A percentile compares a stretch with the other conserved stretches of the same genome.
Conservation (phyloP, 1,284 basidiomycete species). For the Irpex lacteus region DNA sequence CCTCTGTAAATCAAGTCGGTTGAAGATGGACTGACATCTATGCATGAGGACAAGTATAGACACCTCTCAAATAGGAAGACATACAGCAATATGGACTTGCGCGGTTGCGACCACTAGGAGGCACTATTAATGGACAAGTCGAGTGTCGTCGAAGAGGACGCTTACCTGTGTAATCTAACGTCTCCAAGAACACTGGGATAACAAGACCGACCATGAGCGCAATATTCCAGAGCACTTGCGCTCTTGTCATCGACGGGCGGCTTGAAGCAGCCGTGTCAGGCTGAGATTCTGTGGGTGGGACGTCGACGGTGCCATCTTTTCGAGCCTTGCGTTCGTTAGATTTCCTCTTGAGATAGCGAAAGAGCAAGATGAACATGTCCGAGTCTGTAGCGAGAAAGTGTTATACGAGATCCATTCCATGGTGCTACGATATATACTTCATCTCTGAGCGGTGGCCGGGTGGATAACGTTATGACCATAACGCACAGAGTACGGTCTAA, state of each 20-base stretch:
- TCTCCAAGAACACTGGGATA: conserved; percentile 31
- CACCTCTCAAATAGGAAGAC: background rate
- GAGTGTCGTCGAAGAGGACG: background rate
- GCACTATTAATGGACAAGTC: background rate
- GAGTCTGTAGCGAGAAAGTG: background rate
- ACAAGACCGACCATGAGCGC: conserved; percentile 24
- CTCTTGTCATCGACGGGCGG: background rate
- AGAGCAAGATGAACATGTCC: background rate
- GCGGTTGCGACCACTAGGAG: conserved; percentile 49
- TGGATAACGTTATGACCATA: background rate
- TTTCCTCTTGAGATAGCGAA: conserved; percentile 3
- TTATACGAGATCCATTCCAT: background rate
- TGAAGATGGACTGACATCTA: conserved; percentile 38
- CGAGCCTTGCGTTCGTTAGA: background rate
- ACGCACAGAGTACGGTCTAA: background rate
- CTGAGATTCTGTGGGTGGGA: background rate
- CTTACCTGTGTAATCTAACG: conserved; percentile 41
- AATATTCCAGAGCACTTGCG: conserved; percentile 16
- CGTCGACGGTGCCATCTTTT: background rate
- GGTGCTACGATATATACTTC: background rate
- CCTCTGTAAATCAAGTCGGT: conserved; percentile 45
- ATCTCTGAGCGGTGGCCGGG: background rate
- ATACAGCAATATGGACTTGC: conserved; percentile 47
- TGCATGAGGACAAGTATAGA: background rate
- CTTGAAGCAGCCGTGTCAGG: background rate